Percentiles rank a stretch among this genome's conserved stretches.
phyloP scores from a whole-genome alignment of 2,329 filamentous ascomycete species.

The Lachnellula occidentalis region DNA sequence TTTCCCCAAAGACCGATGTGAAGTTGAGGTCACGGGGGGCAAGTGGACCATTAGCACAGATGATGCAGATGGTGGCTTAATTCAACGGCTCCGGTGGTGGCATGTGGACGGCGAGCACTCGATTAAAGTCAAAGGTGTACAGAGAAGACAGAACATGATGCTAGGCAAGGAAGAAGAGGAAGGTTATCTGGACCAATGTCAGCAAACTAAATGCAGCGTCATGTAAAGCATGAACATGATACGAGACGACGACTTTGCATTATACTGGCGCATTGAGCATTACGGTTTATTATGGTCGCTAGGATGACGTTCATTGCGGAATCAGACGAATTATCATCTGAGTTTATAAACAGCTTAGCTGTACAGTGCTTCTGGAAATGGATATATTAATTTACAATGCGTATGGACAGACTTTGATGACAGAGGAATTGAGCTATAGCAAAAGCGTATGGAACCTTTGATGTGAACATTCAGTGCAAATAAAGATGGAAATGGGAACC shows the following conservation, averaged over 20 bases:
- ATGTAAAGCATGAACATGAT: conserved; percentile 36
- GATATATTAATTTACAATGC: too few relatives aligned
- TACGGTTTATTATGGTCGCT: neutral
- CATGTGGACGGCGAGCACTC: conserved; percentile 80
- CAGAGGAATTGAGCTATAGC: too few relatives aligned
- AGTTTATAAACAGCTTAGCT: neutral
- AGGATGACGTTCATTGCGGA: neutral
- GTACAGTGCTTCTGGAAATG: neutral
- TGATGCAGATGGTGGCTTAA: conserved; percentile 60
- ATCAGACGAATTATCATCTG: neutral
- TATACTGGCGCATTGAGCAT: conserved; percentile 4
- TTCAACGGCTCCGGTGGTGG: conserved; percentile 88
- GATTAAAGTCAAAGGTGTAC: conserved; percentile 69
- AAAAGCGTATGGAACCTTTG: neutral
- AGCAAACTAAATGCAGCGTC: conserved; percentile 42
- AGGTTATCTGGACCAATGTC: conserved; percentile 70
- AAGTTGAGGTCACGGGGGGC: conserved; percentile 73
- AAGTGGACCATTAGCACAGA: conserved; percentile 82
- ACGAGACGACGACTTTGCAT: conserved; percentile 8
- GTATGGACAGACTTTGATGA: too few relatives aligned
- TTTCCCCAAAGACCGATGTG: conserved; percentile 70
- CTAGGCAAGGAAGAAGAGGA: conserved; percentile 54
- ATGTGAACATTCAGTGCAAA: neutral
- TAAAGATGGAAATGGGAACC: neutral
- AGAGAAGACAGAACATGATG: conserved; percentile 55